Base-by-base conservation (phyloP, 306 rosid genomes). In the Vicia faba region DNA sequence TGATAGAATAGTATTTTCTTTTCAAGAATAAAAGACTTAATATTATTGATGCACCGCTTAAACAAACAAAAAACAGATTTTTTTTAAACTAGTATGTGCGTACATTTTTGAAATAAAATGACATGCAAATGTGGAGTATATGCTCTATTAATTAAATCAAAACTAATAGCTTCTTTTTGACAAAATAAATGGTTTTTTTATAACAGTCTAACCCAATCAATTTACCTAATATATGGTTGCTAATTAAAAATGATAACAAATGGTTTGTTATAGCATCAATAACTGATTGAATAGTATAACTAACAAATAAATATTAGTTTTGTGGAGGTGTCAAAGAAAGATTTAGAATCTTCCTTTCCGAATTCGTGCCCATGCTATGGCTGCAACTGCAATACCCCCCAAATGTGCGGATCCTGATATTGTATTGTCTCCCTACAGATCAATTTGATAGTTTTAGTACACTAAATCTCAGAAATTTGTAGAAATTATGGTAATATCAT, bases 361-460 rank as follows among this genome's bases (percentile, higher is more conserved):
- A 66, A 88, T 26, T 68, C 84, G 61, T 11, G 86, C 84, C 97
- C 97, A 89, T 26, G 95, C 85, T 51, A 86, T 23, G 75, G 97
- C 96, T 56, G 97, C 98, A 71, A 88, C 96, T 38, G 84, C 88
- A 8, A 91, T 89, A 61, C 98, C 98, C 5, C 97, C 98, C 71
- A 93, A 79, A 75, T 89, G 97, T 12, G 91, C 86, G 66, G 98
- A 53, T 72, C 98, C 95, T 44, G 98, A 82, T 68, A 87, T 75
- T 4, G 11, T 73, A 35, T 74, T 73, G 72, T 90, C 82, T 68
- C 91, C 91, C 96, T 93, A 80, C 75, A 77, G 61, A 59, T 18
- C 39, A 35, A 23, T 39, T 58, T 59, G 36, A 45, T 11, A 6
- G 20, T 62, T 61, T 7, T 7, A 50, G 45, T 25, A 67, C 50